A percentile compares a stretch with the other conserved stretches of the same genome.
These are phyloP conservation scores for Fusarium lyarnte DNA, from an alignment of 2,329 filamentous ascomycete species.

Conservation along the genomic window DNA sequence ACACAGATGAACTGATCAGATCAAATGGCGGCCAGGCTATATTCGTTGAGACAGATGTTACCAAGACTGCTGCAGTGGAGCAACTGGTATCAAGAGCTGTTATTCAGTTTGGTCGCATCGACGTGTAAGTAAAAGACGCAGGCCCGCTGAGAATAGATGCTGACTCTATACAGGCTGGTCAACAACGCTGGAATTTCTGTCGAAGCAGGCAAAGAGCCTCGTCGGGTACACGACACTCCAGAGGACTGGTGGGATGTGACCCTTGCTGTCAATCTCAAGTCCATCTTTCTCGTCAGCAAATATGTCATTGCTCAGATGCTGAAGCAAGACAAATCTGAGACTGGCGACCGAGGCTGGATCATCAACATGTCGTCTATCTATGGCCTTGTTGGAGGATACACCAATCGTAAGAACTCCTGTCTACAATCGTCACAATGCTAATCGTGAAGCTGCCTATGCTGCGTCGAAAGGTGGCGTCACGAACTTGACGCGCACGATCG, in stretches of 20 bases:
- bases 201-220: slow-evolving; percentile 45
- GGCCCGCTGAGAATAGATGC: slow-evolving; percentile 11
- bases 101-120: slow-evolving; percentile 32
- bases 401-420: slow-evolving; percentile 30
- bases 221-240: slow-evolving; percentile 56
- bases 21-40: slow-evolving; percentile 48
- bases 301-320: slow-evolving; percentile 60
- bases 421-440: not conserved
- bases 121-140: slow-evolving; percentile 33
- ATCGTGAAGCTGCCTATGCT: slow-evolving; percentile 49
- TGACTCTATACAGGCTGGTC: slow-evolving; percentile 44
- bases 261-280: slow-evolving; percentile 51
- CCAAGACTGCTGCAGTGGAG: slow-evolving; percentile 49
- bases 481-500: slow-evolving; percentile 59
- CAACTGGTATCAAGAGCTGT: slow-evolving; percentile 45
- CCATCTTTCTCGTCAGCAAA: slow-evolving; percentile 55
- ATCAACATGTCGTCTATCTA: slow-evolving; percentile 59
- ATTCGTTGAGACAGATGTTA: slow-evolving; percentile 57
- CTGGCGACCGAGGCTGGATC: slow-evolving; percentile 59
- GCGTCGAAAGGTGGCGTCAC: slow-evolving; percentile 61
- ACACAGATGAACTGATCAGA: slow-evolving; percentile 48
- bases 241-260: slow-evolving; percentile 57
- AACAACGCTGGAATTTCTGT: slow-evolving; percentile 56
- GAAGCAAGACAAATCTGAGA: slow-evolving; percentile 51
- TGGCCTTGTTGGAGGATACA: slow-evolving; percentile 48